phyloP scores from a whole-genome alignment of 2,329 filamentous ascomycete genomes.

The Aspergillus sp. region DNA sequence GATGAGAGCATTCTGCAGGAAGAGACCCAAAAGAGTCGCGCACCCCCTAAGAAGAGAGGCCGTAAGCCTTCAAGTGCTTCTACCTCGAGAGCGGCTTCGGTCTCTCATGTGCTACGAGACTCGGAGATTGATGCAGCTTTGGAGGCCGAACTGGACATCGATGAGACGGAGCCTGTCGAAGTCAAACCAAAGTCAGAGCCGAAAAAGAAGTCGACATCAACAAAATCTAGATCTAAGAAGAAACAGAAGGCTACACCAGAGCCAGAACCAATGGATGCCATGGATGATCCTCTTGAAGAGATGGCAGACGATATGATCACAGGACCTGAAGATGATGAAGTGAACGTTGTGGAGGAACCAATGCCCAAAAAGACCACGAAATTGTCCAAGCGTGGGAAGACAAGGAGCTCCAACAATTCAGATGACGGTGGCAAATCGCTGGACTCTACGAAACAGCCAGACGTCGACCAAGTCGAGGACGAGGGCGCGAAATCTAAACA shows the following conservation, averaged over 20 bases:
- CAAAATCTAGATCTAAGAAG: constrained; percentile 30
- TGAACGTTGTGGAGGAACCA: constrained; percentile 1
- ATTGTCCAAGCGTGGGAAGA: constrained; percentile 6
- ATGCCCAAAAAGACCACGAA: neutral
- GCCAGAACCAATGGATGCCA: constrained; percentile 3
- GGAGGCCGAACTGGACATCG: constrained; percentile 62
- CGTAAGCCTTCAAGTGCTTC: constrained; percentile 51
- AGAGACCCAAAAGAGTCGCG: constrained; percentile 46
- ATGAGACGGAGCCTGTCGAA: constrained; percentile 47
- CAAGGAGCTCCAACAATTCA: constrained; percentile 3
- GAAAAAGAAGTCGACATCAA: constrained; percentile 18
- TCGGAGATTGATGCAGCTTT: constrained; percentile 65
- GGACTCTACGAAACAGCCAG: constrained; percentile 1
- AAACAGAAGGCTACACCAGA: constrained; percentile 22
- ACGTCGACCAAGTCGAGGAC: constrained; percentile 8
- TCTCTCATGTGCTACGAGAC: constrained; percentile 54
- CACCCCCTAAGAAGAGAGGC: constrained; percentile 39
- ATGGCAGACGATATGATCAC: constrained; percentile 7
- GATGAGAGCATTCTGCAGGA: constrained; percentile 18
- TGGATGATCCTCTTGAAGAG: constrained; percentile 9
- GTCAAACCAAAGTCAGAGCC: constrained; percentile 15
- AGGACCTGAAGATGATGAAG: neutral
- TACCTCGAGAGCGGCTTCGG: constrained; percentile 47
- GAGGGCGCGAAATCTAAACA: constrained; percentile 11
- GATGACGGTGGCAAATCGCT: neutral